phyloP scores from a whole-genome alignment of 1,139 yeast species.

The Spathaspora sp. region DNA sequence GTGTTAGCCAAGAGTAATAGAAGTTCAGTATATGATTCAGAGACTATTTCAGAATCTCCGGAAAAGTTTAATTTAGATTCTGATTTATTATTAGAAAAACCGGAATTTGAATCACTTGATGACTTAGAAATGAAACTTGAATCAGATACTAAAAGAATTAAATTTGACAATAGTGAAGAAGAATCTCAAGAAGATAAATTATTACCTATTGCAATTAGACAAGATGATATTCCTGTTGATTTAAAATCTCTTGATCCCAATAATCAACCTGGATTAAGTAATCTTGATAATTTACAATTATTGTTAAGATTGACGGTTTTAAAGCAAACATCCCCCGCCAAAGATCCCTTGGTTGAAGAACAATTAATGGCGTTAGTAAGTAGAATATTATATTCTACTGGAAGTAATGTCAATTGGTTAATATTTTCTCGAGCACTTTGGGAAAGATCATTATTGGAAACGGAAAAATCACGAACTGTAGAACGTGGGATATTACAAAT shows the following conservation, averaged over 20 bases:
- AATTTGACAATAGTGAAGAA: slow-evolving; percentile 33
- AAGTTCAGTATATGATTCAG: slow-evolving; percentile 22
- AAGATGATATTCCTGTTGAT: slow-evolving; percentile 60
- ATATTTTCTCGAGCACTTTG: slow-evolving; percentile 82
- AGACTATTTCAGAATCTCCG: slow-evolving; percentile 30
- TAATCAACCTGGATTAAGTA: slow-evolving; percentile 69
- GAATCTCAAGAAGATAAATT: slow-evolving; percentile 35
- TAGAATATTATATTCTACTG: slow-evolving; percentile 60
- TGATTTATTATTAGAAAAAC: slow-evolving; percentile 77
- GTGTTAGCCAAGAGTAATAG: slow-evolving; percentile 66
- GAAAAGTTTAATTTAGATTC: slow-evolving; percentile 67
- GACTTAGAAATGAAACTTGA: slow-evolving; percentile 36
- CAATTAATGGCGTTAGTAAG: slow-evolving; percentile 74
- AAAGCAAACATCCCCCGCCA: slow-evolving; percentile 70
- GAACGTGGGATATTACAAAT: slow-evolving; percentile 94
- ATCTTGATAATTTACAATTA: slow-evolving; percentile 71
- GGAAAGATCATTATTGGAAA: slow-evolving; percentile 85
- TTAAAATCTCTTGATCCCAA: slow-evolving; percentile 72
- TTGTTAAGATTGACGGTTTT: slow-evolving; percentile 65
- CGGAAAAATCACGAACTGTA: slow-evolving; percentile 77
- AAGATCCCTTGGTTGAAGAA: slow-evolving; percentile 72
- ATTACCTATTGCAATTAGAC: slow-evolving; percentile 60
- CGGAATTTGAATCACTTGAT: slow-evolving; percentile 62
- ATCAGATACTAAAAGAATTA: slow-evolving; percentile 39
- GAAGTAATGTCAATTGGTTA: slow-evolving; percentile 65